Base-by-base conservation (phyloP, 768 basidiomycete genomes). In the Boletus huronensis region DNA sequence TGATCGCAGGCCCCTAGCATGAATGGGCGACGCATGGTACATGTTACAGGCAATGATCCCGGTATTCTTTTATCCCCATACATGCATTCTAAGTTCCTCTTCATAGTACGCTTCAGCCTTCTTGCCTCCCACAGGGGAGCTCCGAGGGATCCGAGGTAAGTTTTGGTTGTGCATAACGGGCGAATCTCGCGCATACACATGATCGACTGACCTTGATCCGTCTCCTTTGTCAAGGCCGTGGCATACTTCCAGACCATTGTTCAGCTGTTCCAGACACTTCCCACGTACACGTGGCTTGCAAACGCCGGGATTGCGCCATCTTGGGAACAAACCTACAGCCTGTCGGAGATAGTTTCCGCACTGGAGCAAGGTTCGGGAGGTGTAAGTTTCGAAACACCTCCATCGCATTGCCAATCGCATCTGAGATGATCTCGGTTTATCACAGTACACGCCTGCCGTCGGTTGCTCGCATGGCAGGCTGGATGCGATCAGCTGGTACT, bases 301-400 rank as follows among this genome's bases (percentile, higher is more conserved):
- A 71, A 79, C n/a, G 84, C 78, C 10, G 90, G 89, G n/a, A 93
- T 93, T 61, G 80, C 79, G 4, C 92, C 91, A 3, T 79, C 78
- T 6, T 65, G 69, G 5, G 72, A 70, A 50, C 68, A 67, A 54
- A 85, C 82, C 0, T 83, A 82, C 68, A 83, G 81, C 0, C 75
- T 87, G n/a, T 69, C 77, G 6, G 67, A 77, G 3, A 64, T 90
- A 28, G 74, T 76, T 8, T 62, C 76, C 41, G 88, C 86, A 1
- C 69, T 90, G 32, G 75, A 80, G 66, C 53, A 72, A 19, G 82
- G 76, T 40, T 79, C 79, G 1, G 82, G 79, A 25, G 84, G 82
- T 31, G 49, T 66, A 64, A 29, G 58, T 59, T 34, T 7, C 8
- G 3, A 16, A 17, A 13, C 5, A 1, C 6, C 0, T 23, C 26